Conservation (phyloP, 768 basidiomycete genomes). For the Amanita polypyramis region DNA sequence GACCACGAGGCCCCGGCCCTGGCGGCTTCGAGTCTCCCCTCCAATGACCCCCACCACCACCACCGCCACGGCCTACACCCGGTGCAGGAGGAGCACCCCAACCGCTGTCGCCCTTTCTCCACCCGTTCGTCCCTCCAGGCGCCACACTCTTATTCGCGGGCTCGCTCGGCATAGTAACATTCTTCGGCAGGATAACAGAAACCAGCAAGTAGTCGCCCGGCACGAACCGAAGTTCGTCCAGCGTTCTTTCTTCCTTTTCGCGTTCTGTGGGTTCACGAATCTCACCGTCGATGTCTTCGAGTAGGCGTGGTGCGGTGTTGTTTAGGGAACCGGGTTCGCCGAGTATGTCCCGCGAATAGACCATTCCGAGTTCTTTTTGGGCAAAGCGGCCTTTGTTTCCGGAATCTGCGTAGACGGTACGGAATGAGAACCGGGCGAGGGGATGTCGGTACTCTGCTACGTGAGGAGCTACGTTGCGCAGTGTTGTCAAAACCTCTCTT, state of each 20-base stretch:
- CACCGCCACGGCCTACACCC: slow-evolving; percentile 32
- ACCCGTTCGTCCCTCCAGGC: slow-evolving; percentile 16
- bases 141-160: slow-evolving; percentile 36
- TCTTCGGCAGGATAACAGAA: slow-evolving; percentile 68
- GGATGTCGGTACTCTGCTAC: slow-evolving; percentile 71
- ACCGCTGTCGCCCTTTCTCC: slow-evolving; percentile 23
- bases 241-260: slow-evolving; percentile 55
- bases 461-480: slow-evolving; percentile 61
- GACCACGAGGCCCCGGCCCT: slow-evolving; percentile 30
- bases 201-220: slow-evolving; percentile 75
- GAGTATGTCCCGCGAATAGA: slow-evolving; percentile 77
- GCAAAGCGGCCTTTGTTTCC: slow-evolving; percentile 61
- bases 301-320: slow-evolving; percentile 46
- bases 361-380: slow-evolving; percentile 71
- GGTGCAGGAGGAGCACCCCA: slow-evolving; percentile 23
- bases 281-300: slow-evolving; percentile 35
- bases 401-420: slow-evolving; percentile 68
- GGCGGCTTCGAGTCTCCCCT: slow-evolving; percentile 55
- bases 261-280: slow-evolving; percentile 28
- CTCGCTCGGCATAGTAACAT: slow-evolving; percentile 40
- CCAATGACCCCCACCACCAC: slow-evolving; percentile 66
- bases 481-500: slow-evolving; percentile 66
- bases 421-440: slow-evolving; percentile 73
- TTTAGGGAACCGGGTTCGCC: slow-evolving; percentile 65
- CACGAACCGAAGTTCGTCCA: slow-evolving; percentile 71